Percentiles rank a stretch among this genome's conserved stretches.
Conservation (phyloP, 352 stramenopile species). For the Saprolegnia parasitica region DNA sequence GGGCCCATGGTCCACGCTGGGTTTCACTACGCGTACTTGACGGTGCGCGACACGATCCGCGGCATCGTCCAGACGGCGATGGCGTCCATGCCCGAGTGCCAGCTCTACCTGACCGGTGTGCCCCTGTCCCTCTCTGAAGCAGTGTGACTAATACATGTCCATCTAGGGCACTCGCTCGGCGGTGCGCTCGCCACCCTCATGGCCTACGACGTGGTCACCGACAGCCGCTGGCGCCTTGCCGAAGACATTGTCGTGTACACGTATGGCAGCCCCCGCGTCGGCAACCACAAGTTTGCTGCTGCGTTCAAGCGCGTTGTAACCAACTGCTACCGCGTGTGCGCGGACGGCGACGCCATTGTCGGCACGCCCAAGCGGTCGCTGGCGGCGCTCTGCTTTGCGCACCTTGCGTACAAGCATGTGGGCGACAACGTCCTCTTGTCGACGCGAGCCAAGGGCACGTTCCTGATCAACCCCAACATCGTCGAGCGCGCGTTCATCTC, state of each 20-base stretch:
- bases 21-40: conserved; percentile 26
- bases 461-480: conserved; percentile 35
- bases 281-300: conserved; percentile 32
- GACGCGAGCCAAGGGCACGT: conserved; percentile 28
- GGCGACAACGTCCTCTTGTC: conserved; percentile 32
- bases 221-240: not conserved
- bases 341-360: conserved; percentile 32
- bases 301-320: conserved; percentile 28
- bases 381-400: conserved; percentile 3
- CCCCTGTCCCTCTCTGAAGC: too few species aligned
- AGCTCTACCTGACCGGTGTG: conserved; percentile 24
- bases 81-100: conserved; percentile 19
- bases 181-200: conserved; percentile 12
- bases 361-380: conserved; percentile 30
- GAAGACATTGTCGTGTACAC: conserved; percentile 34
- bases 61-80: conserved; percentile 17
- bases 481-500: conserved; percentile 34
- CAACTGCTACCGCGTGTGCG: conserved; percentile 29
- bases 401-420: conserved; percentile 33
- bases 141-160: not conserved
- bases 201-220: conserved; percentile 16
- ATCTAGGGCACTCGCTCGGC: conserved; percentile 13
- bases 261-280: conserved; percentile 35
- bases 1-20: conserved; percentile 15
- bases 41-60: conserved; percentile 18